phyloP scores from a whole-genome alignment of 805 yeast species.

The Lachancea waltii region DNA sequence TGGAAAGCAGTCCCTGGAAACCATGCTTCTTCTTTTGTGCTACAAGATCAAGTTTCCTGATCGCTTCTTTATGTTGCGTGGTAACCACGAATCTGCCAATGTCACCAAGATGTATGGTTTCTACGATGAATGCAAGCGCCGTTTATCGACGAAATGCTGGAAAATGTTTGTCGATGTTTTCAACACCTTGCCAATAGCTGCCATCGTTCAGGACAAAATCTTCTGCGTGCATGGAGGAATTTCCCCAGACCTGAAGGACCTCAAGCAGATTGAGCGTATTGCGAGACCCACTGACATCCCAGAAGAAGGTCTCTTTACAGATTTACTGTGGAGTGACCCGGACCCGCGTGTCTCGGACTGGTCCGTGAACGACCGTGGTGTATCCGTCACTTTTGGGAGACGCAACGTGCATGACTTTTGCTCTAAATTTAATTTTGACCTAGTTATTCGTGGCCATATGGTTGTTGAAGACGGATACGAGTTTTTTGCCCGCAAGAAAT shows the following conservation, averaged over 20 bases:
- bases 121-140: conserved; percentile 93
- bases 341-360: conserved; percentile 49
- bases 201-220: conserved; percentile 88
- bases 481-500: conserved; percentile 63
- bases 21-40: conserved; percentile 79
- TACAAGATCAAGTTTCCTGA: conserved; percentile 95
- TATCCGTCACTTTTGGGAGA: conserved; percentile 68
- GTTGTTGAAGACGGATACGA: conserved; percentile 87
- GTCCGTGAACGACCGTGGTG: conserved; percentile 79
- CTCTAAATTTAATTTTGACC: conserved; percentile 58
- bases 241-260: conserved; percentile 58
- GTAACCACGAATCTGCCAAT: conserved; percentile 96
- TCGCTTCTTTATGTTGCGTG: conserved; percentile 86
- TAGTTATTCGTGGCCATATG: conserved; percentile 80
- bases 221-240: conserved; percentile 86
- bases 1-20: conserved; percentile 93
- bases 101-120: conserved; percentile 96
- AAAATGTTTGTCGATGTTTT: conserved; percentile 89
- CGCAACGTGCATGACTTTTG: conserved; percentile 64
- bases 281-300: conserved; percentile 81
- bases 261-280: conserved; percentile 60
- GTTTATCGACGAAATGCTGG: conserved; percentile 90
- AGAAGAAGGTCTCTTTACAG: conserved; percentile 69
- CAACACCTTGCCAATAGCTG: conserved; percentile 92
- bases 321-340: conserved; percentile 80